Evolutionary conservation across 2,329 filamentous ascomycete genomes (phyloP).

Genomic region (Mycogone perniciosa): DNA sequence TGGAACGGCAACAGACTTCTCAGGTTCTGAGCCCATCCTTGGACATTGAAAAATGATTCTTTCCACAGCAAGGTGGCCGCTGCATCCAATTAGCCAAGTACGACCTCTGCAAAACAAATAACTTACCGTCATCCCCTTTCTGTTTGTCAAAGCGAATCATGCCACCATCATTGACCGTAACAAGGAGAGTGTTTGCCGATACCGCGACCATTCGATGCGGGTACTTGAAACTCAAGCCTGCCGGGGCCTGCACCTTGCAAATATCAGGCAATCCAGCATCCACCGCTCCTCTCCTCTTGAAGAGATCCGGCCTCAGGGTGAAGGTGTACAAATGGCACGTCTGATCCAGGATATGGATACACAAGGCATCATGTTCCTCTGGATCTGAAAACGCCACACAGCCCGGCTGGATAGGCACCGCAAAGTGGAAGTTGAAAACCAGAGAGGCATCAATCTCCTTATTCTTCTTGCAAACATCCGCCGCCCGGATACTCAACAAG

Average conservation of each 20-base stretch:
- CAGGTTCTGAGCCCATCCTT: conserved; percentile 63
- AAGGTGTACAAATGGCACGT: conserved; percentile 78
- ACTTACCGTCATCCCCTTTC: conserved; percentile 40
- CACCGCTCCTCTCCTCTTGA: conserved; percentile 61
- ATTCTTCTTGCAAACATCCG: conserved; percentile 69
- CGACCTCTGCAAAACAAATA: not conserved
- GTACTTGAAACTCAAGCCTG: conserved; percentile 69
- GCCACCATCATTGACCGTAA: conserved; percentile 75
- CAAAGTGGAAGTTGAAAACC: conserved; percentile 72
- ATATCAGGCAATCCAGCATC: conserved; percentile 70
- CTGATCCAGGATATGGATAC: conserved; percentile 72
- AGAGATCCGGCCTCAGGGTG: conserved; percentile 74
- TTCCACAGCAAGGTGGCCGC: conserved; percentile 47
- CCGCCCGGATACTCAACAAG: conserved; percentile 73
- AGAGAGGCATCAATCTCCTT: conserved; percentile 63
- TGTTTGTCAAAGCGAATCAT: conserved; percentile 64
- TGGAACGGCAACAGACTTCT: conserved; percentile 62
- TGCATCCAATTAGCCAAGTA: conserved; percentile 7
- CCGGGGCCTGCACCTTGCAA: conserved; percentile 67
- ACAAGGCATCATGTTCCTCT: conserved; percentile 68
- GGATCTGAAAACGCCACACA: conserved; percentile 81
- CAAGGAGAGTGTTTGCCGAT: conserved; percentile 65
- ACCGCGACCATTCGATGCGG: conserved; percentile 77
- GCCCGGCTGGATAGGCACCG: conserved; percentile 62
- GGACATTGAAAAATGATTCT: conserved; percentile 67